phyloP scores from a whole-genome alignment of 2,329 filamentous ascomycete species.

The Ustilaginoidea virens region DNA sequence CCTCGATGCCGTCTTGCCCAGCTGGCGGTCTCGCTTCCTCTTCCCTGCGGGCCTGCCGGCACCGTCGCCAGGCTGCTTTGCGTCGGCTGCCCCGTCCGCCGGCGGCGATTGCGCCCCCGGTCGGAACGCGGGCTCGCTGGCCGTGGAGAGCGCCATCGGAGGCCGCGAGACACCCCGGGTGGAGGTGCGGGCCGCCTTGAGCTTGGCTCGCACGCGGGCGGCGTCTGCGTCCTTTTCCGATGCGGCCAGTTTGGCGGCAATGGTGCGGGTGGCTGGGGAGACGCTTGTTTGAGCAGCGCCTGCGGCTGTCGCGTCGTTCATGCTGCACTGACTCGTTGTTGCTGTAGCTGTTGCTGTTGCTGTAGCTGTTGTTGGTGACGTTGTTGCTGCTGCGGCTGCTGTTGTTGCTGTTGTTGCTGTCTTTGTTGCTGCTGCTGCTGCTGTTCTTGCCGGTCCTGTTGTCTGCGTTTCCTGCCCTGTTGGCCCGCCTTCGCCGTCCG shows the following conservation, averaged over 20 bases:
- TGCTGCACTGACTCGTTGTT: background rate
- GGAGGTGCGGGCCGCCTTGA: slow-evolving; percentile 34
- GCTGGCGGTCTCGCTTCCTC: slow-evolving; percentile 36
- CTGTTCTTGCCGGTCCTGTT: too few species aligned
- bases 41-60: slow-evolving; percentile 14
- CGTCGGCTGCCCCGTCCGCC: slow-evolving; percentile 14
- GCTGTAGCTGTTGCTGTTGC: too few species aligned
- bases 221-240: slow-evolving; percentile 49
- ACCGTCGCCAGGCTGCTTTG: slow-evolving; percentile 12
- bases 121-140: background rate
- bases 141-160: slow-evolving; percentile 6
- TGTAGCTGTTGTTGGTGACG: too few species aligned
- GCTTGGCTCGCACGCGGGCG: slow-evolving; percentile 45
- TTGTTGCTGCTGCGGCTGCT: too few species aligned
- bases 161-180: slow-evolving; percentile 16
- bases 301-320: background rate
- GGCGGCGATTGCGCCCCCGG: background rate
- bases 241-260: slow-evolving; percentile 47
- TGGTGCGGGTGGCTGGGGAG: slow-evolving; percentile 45
- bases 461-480: too few species aligned
- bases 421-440: too few species aligned
- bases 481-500: slow-evolving; percentile 9
- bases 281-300: slow-evolving; percentile 32
- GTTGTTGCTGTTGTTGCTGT: too few species aligned
- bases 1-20: slow-evolving; percentile 41